These are phyloP conservation scores for Trichoderma asperelloides DNA, from an alignment of 495 filamentous ascomycete genomes.

Conservation along the genomic window DNA sequence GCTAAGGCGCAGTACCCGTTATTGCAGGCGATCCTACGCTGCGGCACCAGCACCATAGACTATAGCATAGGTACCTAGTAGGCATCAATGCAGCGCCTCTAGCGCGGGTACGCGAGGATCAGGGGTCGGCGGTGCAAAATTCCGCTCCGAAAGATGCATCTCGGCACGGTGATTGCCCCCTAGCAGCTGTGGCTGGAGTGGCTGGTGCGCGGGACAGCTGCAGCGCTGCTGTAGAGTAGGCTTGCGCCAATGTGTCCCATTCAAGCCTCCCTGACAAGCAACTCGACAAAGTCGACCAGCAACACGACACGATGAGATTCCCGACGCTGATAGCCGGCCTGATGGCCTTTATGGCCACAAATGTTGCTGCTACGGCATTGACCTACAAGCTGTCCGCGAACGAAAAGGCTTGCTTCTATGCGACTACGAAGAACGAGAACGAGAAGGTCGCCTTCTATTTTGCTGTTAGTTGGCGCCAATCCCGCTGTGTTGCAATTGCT, in stretches of 20 bases:
- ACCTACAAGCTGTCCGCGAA: constrained; percentile 87
- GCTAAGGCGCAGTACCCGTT: neutral
- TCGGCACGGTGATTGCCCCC: neutral
- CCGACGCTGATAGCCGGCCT: constrained; percentile 45
- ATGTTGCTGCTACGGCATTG: constrained; percentile 74
- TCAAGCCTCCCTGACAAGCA: neutral
- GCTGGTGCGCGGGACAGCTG: neutral
- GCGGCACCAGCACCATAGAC: neutral
- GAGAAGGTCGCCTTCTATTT: constrained; percentile 98
- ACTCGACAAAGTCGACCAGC: neutral
- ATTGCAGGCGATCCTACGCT: neutral
- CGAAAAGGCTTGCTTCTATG: constrained; percentile 94
- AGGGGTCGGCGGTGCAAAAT: neutral
- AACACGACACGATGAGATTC: constrained; percentile 36
- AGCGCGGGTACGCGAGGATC: neutral
- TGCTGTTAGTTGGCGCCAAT: constrained; percentile 53
- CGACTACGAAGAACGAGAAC: constrained; percentile 60
- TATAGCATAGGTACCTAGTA: neutral
- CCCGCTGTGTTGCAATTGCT: neutral
- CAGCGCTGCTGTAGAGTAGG: neutral
- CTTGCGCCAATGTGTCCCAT: constrained; percentile 6
- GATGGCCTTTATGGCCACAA: constrained; percentile 50
- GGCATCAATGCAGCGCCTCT: neutral
- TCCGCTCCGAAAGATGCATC: neutral
- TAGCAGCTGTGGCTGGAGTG: neutral